Evolutionary conservation across 805 yeast genomes (phyloP), one percentile per base, ranked within the genome.

Genomic region (Tetrapisispora namnaoensis): DNA sequence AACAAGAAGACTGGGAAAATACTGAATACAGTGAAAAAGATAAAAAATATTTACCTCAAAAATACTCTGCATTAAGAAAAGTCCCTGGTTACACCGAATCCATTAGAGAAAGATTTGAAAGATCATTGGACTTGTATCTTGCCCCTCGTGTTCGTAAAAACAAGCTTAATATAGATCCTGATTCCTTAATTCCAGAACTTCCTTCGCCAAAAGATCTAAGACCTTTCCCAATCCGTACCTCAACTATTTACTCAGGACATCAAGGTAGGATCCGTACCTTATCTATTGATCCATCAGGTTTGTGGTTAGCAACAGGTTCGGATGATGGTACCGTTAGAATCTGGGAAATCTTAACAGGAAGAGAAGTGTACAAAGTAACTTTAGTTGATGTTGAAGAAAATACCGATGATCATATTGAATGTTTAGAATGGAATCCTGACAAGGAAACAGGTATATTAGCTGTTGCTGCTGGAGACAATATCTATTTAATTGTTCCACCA

Each of bases 341-440:
- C n/a, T 93, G 99, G 98, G 99, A 93, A 70, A 82, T 89, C 18
- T 70, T 89, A 51, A 87, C 97, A 5, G 99, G 99, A 43, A 82
- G 99, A 69, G 95, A 91, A 72, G 86, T 91, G 46, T 86, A 79
- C 75, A 78, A 79, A 52, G 71, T 77, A n/a, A 69, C 70, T 49
- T 59, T 80, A 20, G 62, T 77, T 20, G 75, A 78, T 34, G 68
- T 63, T 9, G 78, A 77, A 47, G 71, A 72, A 34, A 76, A 75
- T 42, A 80, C 79, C 48, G 93, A 86, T 52, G 96, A 88, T 63
- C 83, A 83, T 56, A 78, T 89, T 51, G 95, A 87, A 59, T 70
- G 79, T 41, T 68, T 91, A 35, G 86, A 83, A 59, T 91, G 99
- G 99, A 87, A 88, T 65, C 99, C 99, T 17, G 83, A 78, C 57